Evolutionary conservation across 140 eudicot species (phyloP), one percentile per base, ranked within the genome.

Genomic region (Anethum foeniculum): DNA sequence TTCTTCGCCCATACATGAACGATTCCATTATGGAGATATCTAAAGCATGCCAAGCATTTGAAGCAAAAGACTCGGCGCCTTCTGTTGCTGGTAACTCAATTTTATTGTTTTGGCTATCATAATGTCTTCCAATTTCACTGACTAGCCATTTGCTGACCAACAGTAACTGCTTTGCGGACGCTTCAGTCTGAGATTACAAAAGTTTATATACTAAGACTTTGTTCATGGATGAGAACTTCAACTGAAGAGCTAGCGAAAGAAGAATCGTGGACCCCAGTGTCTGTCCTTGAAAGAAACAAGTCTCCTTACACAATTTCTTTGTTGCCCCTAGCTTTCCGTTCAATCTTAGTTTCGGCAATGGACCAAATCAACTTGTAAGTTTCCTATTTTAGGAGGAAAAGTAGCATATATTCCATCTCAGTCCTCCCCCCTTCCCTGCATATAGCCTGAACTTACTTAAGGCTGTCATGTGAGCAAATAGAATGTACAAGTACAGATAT

Each of bases 51-150:
- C 96, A 89, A 90, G 90, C 93, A 77, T 92, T 92, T 87, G 99
- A 94, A 90, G 94, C 83, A 43, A 92, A 94, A 86, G 98, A 94
- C 82, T 86, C 90, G 15, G 97, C 95, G 32, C 99, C 99, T 76
- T 85, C 92, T 10, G 71, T 90, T 83, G 92, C 96, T 74, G 97
- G 97, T 92, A 90, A 64, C 69, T 76, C 34, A 41, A 38, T 54
- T 43, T 32, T 54, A 74, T 49, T 81, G 27, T 78, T 74, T 68
- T 58, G 65, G 39, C 51, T 75, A 36, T 72, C 48, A 43, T 11
- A 25, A 74, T 51, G 44, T 77, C 75, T 79, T 71, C 68, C 28
- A 46, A 60, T 19, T 76, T 8, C 32, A 69, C 79, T 85, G 79
- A 81, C 54, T 44, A 3, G 77, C 23, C 7, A 19, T 64, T 81